Base-by-base conservation (phyloP, 176 grass and related monocot species). In the Eragrostis nindensis region DNA sequence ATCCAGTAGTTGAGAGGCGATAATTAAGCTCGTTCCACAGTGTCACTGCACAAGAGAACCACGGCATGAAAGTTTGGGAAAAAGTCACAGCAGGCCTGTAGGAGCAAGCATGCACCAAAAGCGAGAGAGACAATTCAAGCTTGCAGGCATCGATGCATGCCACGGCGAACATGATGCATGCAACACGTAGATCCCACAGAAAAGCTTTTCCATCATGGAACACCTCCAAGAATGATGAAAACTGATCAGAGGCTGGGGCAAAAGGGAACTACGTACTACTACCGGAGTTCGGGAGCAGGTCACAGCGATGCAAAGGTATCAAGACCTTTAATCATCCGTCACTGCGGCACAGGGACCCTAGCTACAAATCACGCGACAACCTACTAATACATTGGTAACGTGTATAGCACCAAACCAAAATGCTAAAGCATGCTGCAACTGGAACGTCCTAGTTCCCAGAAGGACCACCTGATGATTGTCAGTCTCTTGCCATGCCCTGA, bases 91-190 rank as follows among this genome's bases (percentile, higher is more conserved):
- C 40, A 43, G 22, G 47, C 62, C 71, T 75, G 41, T 0, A n/a
- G 32, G 71, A 36, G 32, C 32, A 36, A 36, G 32, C 71, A 74
- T 41, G 80, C 80, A 72, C 45, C 3, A 74, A 74, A 83, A 83
- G 70, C 60, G 60, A 83, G 36, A 74, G 38, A 74, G 80, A 83
- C 70, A 66, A 17, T 75, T 75, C 72, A 53, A 49, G 79, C 78
- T 64, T 49, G 66, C 32, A 56, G 4, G 64, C 68, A 72, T 72
- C 42, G 15, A 49, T 73, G 32, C 47, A 49, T 73, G 32, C 47
- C 6, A 36, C 27, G 61, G 45, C 44, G 24, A 73, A 40, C 57
- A 18, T n/a, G 54, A 59, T 59, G 59, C 38, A 69, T 57, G 50
- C 59, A 77, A 44, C 16, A 45, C 15, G 77, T 80, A 45, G 49